Percentiles rank a stretch among this genome's conserved stretches.
Conservation (phyloP, 352 stramenopile species). For the Pythium pectinolyticum region DNA sequence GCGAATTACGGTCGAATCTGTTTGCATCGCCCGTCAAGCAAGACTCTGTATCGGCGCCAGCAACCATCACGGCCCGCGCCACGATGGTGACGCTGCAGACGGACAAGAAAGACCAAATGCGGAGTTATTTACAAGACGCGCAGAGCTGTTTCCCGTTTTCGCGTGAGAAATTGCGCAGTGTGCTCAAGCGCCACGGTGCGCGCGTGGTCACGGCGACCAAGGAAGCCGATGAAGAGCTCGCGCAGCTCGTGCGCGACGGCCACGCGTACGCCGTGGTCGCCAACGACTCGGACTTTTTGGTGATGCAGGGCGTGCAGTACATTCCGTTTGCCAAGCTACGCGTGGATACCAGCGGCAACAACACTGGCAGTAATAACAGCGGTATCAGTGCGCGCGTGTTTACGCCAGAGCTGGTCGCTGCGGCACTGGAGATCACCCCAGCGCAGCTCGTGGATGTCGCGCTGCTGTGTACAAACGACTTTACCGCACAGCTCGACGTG, state of each 20-base stretch:
- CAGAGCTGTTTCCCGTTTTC: slow-evolving; percentile 81
- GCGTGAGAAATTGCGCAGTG: slow-evolving; percentile 59
- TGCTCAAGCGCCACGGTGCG: slow-evolving; percentile 54
- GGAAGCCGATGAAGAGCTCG: slow-evolving; percentile 81
- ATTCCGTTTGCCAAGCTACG: slow-evolving; percentile 66
- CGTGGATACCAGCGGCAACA: slow-evolving; percentile 34
- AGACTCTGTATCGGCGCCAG: background rate
- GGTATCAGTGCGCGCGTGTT: slow-evolving; percentile 77
- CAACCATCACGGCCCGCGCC: background rate
- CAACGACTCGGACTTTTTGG: slow-evolving; percentile 89
- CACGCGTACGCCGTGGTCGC: slow-evolving; percentile 65
- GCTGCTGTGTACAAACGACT: slow-evolving; percentile 88
- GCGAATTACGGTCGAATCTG: slow-evolving; percentile 37
- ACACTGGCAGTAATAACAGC: no score
- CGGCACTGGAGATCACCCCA: slow-evolving; percentile 54
- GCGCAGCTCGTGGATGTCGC: slow-evolving; percentile 83
- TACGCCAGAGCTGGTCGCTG: slow-evolving; percentile 56
- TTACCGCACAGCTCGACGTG: slow-evolving; percentile 65
- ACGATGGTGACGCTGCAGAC: slow-evolving; percentile 10
- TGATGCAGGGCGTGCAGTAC: slow-evolving; percentile 80
- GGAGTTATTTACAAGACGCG: slow-evolving; percentile 48
- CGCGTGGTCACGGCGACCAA: slow-evolving; percentile 49
- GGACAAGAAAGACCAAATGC: slow-evolving; percentile 19
- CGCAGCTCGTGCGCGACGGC: slow-evolving; percentile 52
- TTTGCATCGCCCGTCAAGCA: slow-evolving; percentile 21